phyloP scores from a whole-genome alignment of 2,329 filamentous ascomycete species.

The Sarocladiaceae sp. region DNA sequence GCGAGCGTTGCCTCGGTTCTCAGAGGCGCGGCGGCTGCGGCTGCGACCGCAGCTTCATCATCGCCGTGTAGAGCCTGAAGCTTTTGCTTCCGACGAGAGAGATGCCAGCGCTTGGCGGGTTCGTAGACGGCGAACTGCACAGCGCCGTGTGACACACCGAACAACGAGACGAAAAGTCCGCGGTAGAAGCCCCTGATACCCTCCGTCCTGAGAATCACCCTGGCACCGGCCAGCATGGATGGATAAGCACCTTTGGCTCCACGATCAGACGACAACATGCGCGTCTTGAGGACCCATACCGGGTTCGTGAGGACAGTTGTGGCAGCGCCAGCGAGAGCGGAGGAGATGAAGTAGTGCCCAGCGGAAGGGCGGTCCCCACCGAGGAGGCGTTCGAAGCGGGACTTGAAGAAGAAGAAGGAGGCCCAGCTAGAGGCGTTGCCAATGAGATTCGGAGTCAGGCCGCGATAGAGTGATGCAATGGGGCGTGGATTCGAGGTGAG shows the following conservation, averaged over 20 bases:
- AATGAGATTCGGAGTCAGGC: constrained; percentile 81
- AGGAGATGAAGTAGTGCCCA: constrained; percentile 73
- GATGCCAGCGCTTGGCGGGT: constrained; percentile 50
- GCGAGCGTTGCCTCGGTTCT: constrained; percentile 72
- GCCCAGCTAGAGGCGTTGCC: constrained; percentile 90
- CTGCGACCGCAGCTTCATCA: constrained; percentile 2
- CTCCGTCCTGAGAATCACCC: constrained; percentile 61
- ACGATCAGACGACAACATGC: constrained; percentile 84
- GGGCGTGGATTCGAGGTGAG: constrained; percentile 47
- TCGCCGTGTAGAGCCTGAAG: constrained; percentile 12
- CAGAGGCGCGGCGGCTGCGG: constrained; percentile 29
- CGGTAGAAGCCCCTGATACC: constrained; percentile 80
- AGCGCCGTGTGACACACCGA: constrained; percentile 86
- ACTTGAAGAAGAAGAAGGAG: constrained; percentile 80
- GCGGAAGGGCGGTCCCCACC: constrained; percentile 17
- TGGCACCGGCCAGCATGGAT: constrained; percentile 65
- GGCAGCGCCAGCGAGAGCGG: constrained; percentile 61
- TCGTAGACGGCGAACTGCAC: constrained; percentile 97
- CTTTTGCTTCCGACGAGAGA: constrained; percentile 28
- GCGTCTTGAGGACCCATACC: constrained; percentile 96
- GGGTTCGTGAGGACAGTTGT: constrained; percentile 87
- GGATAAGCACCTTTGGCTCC: constrained; percentile 72
- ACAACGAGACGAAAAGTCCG: constrained; percentile 72
- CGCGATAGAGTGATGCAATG: constrained; percentile 73
- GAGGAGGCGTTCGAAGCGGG: constrained; percentile 43